Percentiles rank a stretch among this genome's conserved stretches.
Evolutionary conservation across 805 yeast species (phyloP).

Genomic region (Candida vaughaniae): DNA sequence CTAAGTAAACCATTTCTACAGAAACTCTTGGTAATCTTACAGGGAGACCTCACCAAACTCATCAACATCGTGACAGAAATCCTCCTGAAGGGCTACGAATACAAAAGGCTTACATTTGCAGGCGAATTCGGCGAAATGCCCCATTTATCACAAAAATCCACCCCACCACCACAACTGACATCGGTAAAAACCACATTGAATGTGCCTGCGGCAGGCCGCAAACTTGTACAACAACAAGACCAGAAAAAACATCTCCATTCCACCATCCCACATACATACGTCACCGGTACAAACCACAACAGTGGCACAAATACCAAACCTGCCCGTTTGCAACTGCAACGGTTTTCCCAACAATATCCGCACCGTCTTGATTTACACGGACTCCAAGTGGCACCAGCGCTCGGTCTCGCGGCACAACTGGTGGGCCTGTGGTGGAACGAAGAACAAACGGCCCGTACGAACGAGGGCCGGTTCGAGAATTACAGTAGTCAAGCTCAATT

Average conservation of each 20-base stretch:
- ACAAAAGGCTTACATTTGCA: constrained; percentile 6
- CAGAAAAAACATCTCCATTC: too few species aligned
- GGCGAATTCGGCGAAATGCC: too few species aligned
- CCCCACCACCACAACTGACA: too few species aligned
- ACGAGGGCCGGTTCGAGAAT: constrained; percentile 34
- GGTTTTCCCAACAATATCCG: too few species aligned
- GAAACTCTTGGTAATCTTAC: constrained; percentile 7
- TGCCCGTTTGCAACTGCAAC: too few species aligned
- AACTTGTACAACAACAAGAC: too few species aligned
- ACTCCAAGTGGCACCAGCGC: constrained; percentile 48
- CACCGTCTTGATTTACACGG: constrained; percentile 62
- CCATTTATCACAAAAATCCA: too few species aligned
- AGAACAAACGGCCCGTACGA: constrained; percentile 45
- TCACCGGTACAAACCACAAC: too few species aligned
- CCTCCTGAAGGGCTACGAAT: constrained; percentile 5
- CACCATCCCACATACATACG: too few species aligned
- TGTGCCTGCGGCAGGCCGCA: too few species aligned
- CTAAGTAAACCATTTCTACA: constrained; percentile 5
- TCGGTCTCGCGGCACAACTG: constrained; percentile 30
- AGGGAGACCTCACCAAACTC: constrained; percentile 7
- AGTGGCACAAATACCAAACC: too few species aligned
- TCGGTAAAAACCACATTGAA: too few species aligned
- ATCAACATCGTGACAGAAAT: constrained; percentile 5
- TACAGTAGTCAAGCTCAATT: constrained; percentile 36
- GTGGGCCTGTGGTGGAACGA: constrained; percentile 62